Percentiles rank a stretch among this genome's conserved stretches.
phyloP scores from a whole-genome alignment of 768 basidiomycete genomes.

The Boletellus sp. region DNA sequence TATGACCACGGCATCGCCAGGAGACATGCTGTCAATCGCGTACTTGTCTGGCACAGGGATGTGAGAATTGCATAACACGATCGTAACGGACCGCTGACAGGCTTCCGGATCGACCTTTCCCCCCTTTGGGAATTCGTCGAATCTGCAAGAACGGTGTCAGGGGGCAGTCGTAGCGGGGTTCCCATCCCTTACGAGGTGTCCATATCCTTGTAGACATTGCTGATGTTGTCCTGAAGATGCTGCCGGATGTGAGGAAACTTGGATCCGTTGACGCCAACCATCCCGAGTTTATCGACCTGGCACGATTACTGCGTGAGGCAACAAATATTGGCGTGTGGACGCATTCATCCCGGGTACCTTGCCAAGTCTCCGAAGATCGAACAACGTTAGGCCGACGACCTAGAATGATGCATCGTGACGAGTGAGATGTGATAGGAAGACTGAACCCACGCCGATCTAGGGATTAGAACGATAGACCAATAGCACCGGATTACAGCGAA shows the following conservation, averaged over 20 bases:
- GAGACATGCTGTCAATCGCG: slow-evolving; percentile 71
- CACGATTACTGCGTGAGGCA: slow-evolving; percentile 10
- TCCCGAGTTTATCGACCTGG: slow-evolving; percentile 68
- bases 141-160: slow-evolving; percentile 39
- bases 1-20: slow-evolving; percentile 87
- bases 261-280: slow-evolving; percentile 86
- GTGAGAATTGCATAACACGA: slow-evolving; percentile 2
- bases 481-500: neutral
- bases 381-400: slow-evolving; percentile 88
- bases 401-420: slow-evolving; percentile 29
- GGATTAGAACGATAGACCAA: slow-evolving; percentile 1
- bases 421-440: slow-evolving; percentile 3
- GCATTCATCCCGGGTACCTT: slow-evolving; percentile 47
- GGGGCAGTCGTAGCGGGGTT: neutral
- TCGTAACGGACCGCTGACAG: slow-evolving; percentile 49
- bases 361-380: slow-evolving; percentile 80
- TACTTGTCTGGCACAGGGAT: slow-evolving; percentile 57
- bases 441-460: slow-evolving; percentile 62
- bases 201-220: slow-evolving; percentile 80
- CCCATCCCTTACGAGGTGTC: slow-evolving; percentile 60
- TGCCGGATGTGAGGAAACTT: slow-evolving; percentile 85
- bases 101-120: slow-evolving; percentile 70
- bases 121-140: slow-evolving; percentile 75
- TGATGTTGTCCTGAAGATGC: slow-evolving; percentile 82
- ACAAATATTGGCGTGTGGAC: neutral